Evolutionary conservation across 2,329 filamentous ascomycete genomes (phyloP), one percentile per base, ranked within the genome.

Genomic region (Fusarium sp.): DNA sequence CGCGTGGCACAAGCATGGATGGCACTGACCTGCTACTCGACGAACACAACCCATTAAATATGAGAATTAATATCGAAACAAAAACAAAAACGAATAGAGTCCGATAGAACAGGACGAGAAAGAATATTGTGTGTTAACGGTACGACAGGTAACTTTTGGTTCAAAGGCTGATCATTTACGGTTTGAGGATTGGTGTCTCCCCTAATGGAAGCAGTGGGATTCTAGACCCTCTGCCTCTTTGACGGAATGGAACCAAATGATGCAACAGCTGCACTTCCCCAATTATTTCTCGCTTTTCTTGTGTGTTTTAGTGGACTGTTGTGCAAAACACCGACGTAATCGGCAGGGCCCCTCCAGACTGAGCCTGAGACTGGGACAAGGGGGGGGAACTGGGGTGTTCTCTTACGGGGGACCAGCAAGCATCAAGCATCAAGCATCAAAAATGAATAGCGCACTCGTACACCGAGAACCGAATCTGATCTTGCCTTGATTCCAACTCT

Each of bases 251-350:
- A 63, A 60, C 53, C 60, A 58, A 62, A 74, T 74, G 70, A 74
- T 74, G 70, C 69, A 74, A 72, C 69, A 44, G 57, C 53, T 37
- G 51, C 52, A 41, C 47, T 50, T 56, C 60, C 56, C 64, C 57
- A 47, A 61, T 54, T 41, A 70, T 54, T 44, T 44, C 50, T 45
- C 61, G 53, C 57, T 56, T 54, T 50, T 52, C 51, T 59, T 57
- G 47, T 50, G 40, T 58, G 46, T 59, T 56, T 62, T 51, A 52
- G 65, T 70, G 62, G 48, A 30, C 50, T 69, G 33, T 56, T 43
- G 57, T 62, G 52, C 62, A 64, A 54, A 67, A 64, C 66, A 64
- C 52, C 67, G 67, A 69, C 66, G 67, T 69, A 69, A 69, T 69
- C 50, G 66, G 62, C 54, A 69, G 52, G 62, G 56, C 52, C 61